A percentile compares a stretch with the other conserved stretches of the same genome.
Evolutionary conservation across 306 rosid genomes (phyloP).

Genomic region (Ormosia emarginata): DNA sequence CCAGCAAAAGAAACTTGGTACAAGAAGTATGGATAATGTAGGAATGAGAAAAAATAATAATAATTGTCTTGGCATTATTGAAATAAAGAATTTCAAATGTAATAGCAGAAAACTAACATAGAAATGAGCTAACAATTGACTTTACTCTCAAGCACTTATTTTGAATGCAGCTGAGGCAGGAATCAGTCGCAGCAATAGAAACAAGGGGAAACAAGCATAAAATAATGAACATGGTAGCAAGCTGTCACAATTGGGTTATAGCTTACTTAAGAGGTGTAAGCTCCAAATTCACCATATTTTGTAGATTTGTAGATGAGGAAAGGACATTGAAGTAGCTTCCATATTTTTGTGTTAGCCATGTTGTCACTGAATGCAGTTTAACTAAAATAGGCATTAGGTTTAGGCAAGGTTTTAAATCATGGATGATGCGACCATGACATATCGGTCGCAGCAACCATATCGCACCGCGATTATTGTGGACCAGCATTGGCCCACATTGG

Average conservation of each 20-base stretch:
- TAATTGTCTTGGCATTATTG: background rate
- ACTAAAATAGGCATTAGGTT: constrained; percentile 4
- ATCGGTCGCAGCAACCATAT: too few relatives aligned
- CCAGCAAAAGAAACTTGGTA: constrained; percentile 5
- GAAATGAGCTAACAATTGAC: constrained; percentile 9
- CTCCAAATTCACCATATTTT: constrained; percentile 18
- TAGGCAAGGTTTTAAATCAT: background rate
- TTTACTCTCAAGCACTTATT: background rate
- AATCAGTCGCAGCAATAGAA: constrained; percentile 15
- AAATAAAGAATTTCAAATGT: background rate
- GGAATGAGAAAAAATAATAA: background rate
- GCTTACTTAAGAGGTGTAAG: background rate
- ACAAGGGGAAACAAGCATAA: background rate
- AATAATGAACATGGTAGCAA: constrained; percentile 5
- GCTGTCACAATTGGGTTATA: constrained; percentile 9
- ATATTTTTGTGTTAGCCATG: constrained; percentile 1
- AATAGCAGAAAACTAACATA: background rate
- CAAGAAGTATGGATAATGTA: background rate
- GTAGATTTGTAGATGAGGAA: constrained; percentile 16
- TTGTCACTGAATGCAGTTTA: constrained; percentile 14
- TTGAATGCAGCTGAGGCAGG: background rate
- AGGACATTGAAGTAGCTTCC: constrained; percentile 20
- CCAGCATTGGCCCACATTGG: too few relatives aligned
- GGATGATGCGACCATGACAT: too few relatives aligned
- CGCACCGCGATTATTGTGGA: too few relatives aligned